Percentiles rank a stretch among this genome's conserved stretches.
Conservation (phyloP, 805 yeast genomes). For the Wickerhamomyces kurtzmanii region DNA sequence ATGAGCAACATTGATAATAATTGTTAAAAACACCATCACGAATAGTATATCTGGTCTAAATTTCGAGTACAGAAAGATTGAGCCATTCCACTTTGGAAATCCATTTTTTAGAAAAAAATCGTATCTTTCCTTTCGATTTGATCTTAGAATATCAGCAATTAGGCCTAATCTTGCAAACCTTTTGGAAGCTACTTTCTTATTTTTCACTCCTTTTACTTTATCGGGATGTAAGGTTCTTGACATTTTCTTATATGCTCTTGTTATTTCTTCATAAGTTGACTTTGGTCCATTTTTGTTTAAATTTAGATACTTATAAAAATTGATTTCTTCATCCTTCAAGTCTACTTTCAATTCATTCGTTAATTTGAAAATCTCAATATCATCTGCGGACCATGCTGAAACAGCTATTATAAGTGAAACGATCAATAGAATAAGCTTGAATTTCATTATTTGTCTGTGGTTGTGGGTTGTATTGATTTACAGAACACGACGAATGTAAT, state of each 20-base stretch:
- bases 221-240: conserved; percentile 83
- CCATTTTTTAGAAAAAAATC: conserved; percentile 80
- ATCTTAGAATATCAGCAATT: conserved; percentile 65
- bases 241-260: conserved; percentile 58
- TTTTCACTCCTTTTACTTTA: conserved; percentile 38
- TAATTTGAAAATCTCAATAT: no score
- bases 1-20: conserved; percentile 48
- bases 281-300: conserved; percentile 16
- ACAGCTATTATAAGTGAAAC: no score
- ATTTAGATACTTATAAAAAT: conserved; percentile 22
- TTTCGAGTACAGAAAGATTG: conserved; percentile 53
- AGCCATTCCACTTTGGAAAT: conserved; percentile 74
- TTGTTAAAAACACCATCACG: conserved; percentile 38
- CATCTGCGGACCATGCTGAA: no score
- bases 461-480: no score
- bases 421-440: no score
- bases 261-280: conserved; percentile 42
- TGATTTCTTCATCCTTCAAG: no score
- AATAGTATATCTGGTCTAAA: conserved; percentile 58
- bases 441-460: no score
- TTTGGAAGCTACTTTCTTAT: conserved; percentile 46
- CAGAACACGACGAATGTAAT: no score
- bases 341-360: no score
- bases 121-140: conserved; percentile 55
- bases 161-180: conserved; percentile 71